These are phyloP conservation scores for Osmozyma mogii DNA, from an alignment of 805 yeast genomes.

Conservation along the genomic window DNA sequence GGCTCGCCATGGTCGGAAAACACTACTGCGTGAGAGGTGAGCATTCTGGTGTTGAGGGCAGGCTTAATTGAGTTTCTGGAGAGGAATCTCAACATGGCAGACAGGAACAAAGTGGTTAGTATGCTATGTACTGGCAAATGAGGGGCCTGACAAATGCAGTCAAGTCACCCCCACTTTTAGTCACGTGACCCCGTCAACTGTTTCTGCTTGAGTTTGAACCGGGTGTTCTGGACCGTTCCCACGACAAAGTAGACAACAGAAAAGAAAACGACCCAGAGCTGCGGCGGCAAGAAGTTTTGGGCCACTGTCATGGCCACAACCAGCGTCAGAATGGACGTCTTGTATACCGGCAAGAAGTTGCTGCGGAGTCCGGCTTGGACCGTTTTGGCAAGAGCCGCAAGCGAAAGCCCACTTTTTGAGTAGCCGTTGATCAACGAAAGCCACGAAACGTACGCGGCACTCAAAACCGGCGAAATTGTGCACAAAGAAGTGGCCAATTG, in stretches of 20 bases:
- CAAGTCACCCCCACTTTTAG: neutral
- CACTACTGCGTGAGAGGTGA: conserved; percentile 57
- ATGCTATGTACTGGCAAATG: no score
- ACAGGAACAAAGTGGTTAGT: no score
- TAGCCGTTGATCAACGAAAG: conserved; percentile 43
- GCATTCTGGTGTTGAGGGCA: conserved; percentile 20
- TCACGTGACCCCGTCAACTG: conserved; percentile 1
- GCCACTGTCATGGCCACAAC: conserved; percentile 46
- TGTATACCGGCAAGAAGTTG: conserved; percentile 41
- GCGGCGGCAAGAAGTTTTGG: conserved; percentile 48
- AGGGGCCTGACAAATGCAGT: no score
- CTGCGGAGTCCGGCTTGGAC: conserved; percentile 27
- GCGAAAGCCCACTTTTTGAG: conserved; percentile 2
- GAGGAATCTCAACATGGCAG: no score
- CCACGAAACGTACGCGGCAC: conserved; percentile 44
- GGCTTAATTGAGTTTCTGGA: no score
- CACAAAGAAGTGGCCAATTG: conserved; percentile 46
- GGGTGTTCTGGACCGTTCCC: conserved; percentile 56
- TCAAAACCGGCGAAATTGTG: conserved; percentile 48
- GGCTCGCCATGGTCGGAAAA: conserved; percentile 68
- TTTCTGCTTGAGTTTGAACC: conserved; percentile 32
- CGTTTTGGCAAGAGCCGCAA: conserved; percentile 11
- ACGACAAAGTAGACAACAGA: conserved; percentile 48
- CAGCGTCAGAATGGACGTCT: conserved; percentile 48
- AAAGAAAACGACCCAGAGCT: conserved; percentile 60